Evolutionary conservation across 257 asterid genomes (phyloP).

Genomic region (Petrea volubilis): DNA sequence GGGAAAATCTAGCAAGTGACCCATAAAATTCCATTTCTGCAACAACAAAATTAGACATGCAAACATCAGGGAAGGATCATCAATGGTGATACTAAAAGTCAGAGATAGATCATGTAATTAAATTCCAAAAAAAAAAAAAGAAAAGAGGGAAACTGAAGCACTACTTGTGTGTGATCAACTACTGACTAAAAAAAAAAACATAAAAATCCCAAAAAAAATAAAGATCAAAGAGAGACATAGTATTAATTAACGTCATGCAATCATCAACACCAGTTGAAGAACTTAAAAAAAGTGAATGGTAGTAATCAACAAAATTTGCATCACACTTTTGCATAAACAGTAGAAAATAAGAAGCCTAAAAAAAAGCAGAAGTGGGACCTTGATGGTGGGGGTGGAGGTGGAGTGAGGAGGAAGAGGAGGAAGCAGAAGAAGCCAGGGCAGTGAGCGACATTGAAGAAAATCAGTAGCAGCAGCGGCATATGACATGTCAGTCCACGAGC

Average conservation of each 20-base stretch:
- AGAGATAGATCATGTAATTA: background rate
- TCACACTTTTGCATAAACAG: background rate
- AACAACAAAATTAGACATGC: background rate
- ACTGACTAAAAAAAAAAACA: background rate
- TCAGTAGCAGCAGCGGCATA: conserved; percentile 2
- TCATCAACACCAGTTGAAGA: background rate
- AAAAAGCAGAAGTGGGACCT: background rate
- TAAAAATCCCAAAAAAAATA: background rate
- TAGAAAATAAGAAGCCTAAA: background rate
- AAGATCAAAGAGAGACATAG: background rate
- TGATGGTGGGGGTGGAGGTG: conserved; percentile 10
- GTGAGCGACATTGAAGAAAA: conserved; percentile 44
- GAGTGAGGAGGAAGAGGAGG: conserved; percentile 6
- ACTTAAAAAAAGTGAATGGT: background rate
- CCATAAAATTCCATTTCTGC: background rate
- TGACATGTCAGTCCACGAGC: background rate
- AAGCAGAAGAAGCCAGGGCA: conserved; percentile 44
- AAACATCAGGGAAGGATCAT: background rate
- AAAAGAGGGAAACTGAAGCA: background rate
- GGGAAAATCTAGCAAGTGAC: background rate
- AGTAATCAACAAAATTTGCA: background rate
- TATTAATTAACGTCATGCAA: background rate
- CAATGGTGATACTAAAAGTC: background rate
- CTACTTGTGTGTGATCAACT: background rate
- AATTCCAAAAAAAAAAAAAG: background rate